phyloP scores from a whole-genome alignment of 2,329 filamentous ascomycete genomes.

The Xylaria sp. region DNA sequence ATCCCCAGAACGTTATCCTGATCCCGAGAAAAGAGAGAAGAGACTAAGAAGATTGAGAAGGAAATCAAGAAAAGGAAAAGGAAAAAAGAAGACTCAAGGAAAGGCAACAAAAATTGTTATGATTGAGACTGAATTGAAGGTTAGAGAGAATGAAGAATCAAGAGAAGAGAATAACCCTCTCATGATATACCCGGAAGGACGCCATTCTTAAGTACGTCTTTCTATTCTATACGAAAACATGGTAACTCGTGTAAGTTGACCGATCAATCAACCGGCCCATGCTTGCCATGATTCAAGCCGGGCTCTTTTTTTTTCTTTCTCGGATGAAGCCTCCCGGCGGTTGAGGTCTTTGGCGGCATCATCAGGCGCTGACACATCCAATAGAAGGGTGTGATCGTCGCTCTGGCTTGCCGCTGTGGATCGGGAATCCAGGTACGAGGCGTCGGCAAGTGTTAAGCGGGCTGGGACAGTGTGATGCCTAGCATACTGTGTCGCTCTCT shows the following conservation, averaged over 20 bases:
- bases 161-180: not conserved
- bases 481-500: too few relatives aligned
- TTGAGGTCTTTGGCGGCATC: slow-evolving; percentile 28
- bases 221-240: too few relatives aligned
- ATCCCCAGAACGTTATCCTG: slow-evolving; percentile 18
- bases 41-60: slow-evolving; percentile 22
- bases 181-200: not conserved
- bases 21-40: slow-evolving; percentile 20
- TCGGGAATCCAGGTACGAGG: not conserved
- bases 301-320: not conserved
- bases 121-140: not conserved
- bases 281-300: too few relatives aligned
- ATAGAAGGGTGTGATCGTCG: slow-evolving; percentile 20
- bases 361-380: slow-evolving; percentile 28
- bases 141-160: not conserved
- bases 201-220: too few relatives aligned
- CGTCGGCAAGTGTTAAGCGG: not conserved
- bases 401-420: slow-evolving; percentile 18
- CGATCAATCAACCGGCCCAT: too few relatives aligned
- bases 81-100: not conserved
- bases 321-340: slow-evolving; percentile 16
- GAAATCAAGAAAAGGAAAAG: slow-evolving; percentile 30
- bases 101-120: not conserved
- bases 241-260: too few relatives aligned
- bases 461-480: too few relatives aligned